A percentile compares a stretch with the other conserved stretches of the same genome.
Conservation (phyloP, 108 stramenopile species). For the Nitzschia sp. region DNA sequence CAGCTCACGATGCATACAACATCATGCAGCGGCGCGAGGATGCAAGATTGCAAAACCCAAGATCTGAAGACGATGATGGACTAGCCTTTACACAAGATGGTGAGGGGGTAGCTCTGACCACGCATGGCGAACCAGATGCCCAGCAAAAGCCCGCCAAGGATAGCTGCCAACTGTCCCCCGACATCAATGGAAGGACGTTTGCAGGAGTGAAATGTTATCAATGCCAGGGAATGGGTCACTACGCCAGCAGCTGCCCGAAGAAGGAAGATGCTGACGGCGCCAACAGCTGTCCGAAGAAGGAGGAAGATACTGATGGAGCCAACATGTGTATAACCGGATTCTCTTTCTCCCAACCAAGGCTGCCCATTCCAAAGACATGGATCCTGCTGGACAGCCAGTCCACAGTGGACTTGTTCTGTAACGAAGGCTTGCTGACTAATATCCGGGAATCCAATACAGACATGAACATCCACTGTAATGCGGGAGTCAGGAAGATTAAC, state of each 20-base stretch:
- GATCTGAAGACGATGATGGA: not conserved
- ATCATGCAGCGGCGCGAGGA: conserved; percentile 3
- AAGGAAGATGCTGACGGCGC: not conserved
- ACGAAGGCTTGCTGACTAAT: conserved; percentile 20
- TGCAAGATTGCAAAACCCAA: too few relatives aligned
- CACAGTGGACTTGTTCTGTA: conserved; percentile 34
- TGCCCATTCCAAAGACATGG: conserved; percentile 1
- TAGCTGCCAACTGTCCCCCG: too few relatives aligned
- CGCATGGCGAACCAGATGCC: too few relatives aligned
- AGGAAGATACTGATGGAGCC: not conserved
- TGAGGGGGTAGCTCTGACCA: not conserved
- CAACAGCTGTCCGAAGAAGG: not conserved
- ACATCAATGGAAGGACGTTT: too few relatives aligned
- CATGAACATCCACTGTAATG: conserved; percentile 26
- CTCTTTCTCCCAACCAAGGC: conserved; percentile 26
- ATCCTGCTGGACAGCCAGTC: conserved; percentile 47
- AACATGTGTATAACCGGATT: not conserved
- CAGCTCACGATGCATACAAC: conserved; percentile 11
- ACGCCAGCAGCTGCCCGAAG: conserved; percentile 6
- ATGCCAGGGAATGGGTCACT: conserved; percentile 17
- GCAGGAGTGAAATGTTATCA: conserved; percentile 5
- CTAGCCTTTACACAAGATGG: not conserved
- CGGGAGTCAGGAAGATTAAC: conserved; percentile 1
- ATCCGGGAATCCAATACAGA: conserved; percentile 23
- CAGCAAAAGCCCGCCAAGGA: too few relatives aligned